Evolutionary conservation across 805 yeast species (phyloP).

Genomic region (Ascoidea rubescens): DNA sequence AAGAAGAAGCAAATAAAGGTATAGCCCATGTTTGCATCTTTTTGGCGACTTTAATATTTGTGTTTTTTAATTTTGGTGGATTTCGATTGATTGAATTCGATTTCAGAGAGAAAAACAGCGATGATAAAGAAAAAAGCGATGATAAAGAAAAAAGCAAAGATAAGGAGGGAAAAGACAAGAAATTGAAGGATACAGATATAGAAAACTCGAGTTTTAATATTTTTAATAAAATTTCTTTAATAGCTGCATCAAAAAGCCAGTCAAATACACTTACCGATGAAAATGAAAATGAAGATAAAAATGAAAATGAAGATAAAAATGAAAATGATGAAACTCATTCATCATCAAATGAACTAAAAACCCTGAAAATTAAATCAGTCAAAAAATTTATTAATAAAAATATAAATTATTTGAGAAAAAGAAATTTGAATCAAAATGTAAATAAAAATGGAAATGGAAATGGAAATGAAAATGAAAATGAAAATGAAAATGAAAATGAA

Average conservation of each 20-base stretch:
- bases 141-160: slow-evolving; percentile 14
- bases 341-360: too few species aligned
- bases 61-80: slow-evolving; percentile 66
- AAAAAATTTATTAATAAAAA: too few species aligned
- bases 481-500: not conserved
- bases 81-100: slow-evolving; percentile 60
- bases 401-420: too few species aligned
- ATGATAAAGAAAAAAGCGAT: slow-evolving; percentile 12
- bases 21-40: slow-evolving; percentile 76
- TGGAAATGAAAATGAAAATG: not conserved
- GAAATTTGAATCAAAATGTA: not conserved
- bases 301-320: not conserved
- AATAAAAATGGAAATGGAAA: not conserved
- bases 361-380: too few species aligned
- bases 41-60: slow-evolving; percentile 49
- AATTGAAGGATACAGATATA: slow-evolving; percentile 6
- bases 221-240: too few species aligned
- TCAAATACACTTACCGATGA: not conserved
- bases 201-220: not conserved
- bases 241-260: not conserved
- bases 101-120: slow-evolving; percentile 26
- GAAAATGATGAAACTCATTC: not conserved
- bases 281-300: not conserved
- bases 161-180: slow-evolving; percentile 11
- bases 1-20: slow-evolving; percentile 54